Percentiles rank a stretch among this genome's conserved stretches.
Conservation (phyloP, 1,139 yeast species). For the Geotrichum klebahnii region DNA sequence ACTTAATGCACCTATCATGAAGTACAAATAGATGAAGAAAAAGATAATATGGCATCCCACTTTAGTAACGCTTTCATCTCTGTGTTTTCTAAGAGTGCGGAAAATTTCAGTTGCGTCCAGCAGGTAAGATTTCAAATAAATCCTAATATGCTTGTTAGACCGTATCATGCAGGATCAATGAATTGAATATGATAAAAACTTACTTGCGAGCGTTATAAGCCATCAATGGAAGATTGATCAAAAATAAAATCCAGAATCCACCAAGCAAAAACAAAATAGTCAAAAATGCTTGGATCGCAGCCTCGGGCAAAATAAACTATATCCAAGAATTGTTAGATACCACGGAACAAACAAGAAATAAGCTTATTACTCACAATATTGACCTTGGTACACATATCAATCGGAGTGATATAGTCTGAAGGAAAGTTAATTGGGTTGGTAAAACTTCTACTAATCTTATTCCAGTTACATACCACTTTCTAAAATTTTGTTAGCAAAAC, state of each 20-base stretch:
- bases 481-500: slow-evolving; percentile 12
- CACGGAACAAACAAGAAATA: neutral
- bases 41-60: slow-evolving; percentile 84
- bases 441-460: neutral
- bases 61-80: slow-evolving; percentile 85
- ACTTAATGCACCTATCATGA: slow-evolving; percentile 94
- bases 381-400: slow-evolving; percentile 88
- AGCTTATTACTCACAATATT: slow-evolving; percentile 48
- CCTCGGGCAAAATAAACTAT: slow-evolving; percentile 83
- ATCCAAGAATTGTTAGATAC: neutral
- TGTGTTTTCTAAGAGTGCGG: slow-evolving; percentile 87
- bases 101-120: slow-evolving; percentile 97
- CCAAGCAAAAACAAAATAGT: slow-evolving; percentile 70
- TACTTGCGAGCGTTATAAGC: slow-evolving; percentile 76
- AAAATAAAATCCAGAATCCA: slow-evolving; percentile 90
- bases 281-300: slow-evolving; percentile 71
- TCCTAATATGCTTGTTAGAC: neutral
- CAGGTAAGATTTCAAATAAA: slow-evolving; percentile 53
- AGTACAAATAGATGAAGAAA: slow-evolving; percentile 93
- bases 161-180: neutral
- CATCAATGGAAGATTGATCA: slow-evolving; percentile 78
- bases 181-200: slow-evolving; percentile 7
- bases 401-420: slow-evolving; percentile 85
- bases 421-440: neutral
- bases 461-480: slow-evolving; percentile 27